Conservation (phyloP, 371 early-diverging fungal genomes). For the Mortierella sp. region DNA sequence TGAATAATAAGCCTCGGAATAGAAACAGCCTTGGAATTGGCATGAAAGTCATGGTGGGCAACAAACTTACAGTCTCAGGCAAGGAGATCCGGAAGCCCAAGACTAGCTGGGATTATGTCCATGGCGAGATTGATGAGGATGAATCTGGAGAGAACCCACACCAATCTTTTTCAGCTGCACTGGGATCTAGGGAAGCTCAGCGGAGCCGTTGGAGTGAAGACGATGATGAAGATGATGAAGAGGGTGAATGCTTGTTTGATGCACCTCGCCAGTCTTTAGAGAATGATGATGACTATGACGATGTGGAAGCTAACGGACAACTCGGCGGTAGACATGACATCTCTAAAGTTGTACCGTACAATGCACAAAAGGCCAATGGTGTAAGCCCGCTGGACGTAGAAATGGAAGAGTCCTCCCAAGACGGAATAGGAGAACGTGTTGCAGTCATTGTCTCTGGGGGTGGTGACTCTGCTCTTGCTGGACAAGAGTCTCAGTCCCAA, state of each 20-base stretch:
- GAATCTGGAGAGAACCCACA: slow-evolving; percentile 8
- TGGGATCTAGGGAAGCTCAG: slow-evolving; percentile 28
- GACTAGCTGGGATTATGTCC: slow-evolving; percentile 53
- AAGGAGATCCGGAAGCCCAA: slow-evolving; percentile 53
- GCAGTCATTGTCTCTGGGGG: slow-evolving; percentile 31
- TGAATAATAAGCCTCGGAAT: slow-evolving; percentile 52
- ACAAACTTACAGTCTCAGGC: slow-evolving; percentile 52
- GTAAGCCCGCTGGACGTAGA: slow-evolving; percentile 40
- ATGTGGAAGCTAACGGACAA: not conserved
- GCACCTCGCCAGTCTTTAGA: slow-evolving; percentile 22
- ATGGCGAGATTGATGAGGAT: slow-evolving; percentile 41
- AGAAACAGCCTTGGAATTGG: slow-evolving; percentile 51
- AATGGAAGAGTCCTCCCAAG: slow-evolving; percentile 32
- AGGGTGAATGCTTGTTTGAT: slow-evolving; percentile 33
- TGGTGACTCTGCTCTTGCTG: slow-evolving; percentile 33
- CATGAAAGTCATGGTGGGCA: slow-evolving; percentile 54
- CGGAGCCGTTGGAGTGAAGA: slow-evolving; percentile 18
- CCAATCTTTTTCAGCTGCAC: slow-evolving; percentile 27
- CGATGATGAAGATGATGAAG: slow-evolving; percentile 9
- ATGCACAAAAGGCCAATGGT: slow-evolving; percentile 9
- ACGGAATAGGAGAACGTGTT: slow-evolving; percentile 24
- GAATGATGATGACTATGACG: slow-evolving; percentile 17
- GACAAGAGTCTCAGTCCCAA: slow-evolving; percentile 28
- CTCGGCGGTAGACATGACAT: slow-evolving; percentile 4
- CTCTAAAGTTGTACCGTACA: slow-evolving; percentile 30